A percentile compares a stretch with the other conserved stretches of the same genome.
Evolutionary conservation across 2,329 filamentous ascomycete species (phyloP).

Genomic region (Capronia epimyces): DNA sequence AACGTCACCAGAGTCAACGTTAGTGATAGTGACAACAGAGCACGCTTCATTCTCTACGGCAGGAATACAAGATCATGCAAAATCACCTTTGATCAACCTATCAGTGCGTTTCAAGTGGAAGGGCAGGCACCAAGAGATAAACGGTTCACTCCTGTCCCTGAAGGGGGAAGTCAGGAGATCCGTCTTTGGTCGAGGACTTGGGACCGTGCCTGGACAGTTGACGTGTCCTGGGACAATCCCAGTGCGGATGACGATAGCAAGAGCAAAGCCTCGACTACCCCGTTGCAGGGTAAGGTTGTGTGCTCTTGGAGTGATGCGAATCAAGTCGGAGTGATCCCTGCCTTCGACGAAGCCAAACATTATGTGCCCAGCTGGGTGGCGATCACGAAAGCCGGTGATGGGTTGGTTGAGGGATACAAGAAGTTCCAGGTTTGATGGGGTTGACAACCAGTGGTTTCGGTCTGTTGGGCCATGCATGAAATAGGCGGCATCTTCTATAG

Average conservation of each 20-base stretch:
- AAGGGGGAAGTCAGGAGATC: slow-evolving; percentile 61
- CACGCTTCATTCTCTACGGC: slow-evolving; percentile 62
- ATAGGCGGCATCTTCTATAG: neutral
- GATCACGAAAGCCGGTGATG: slow-evolving; percentile 68
- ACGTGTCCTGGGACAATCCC: slow-evolving; percentile 57
- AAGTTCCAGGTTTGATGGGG: slow-evolving; percentile 51
- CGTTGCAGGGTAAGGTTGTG: slow-evolving; percentile 60
- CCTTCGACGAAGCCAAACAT: slow-evolving; percentile 70
- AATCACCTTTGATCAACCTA: slow-evolving; percentile 63
- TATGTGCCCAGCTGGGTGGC: slow-evolving; percentile 77
- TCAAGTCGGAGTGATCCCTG: slow-evolving; percentile 64
- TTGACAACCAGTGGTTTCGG: neutral
- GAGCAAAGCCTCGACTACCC: slow-evolving; percentile 34
- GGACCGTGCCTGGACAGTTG: slow-evolving; percentile 69
- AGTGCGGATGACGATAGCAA: slow-evolving; percentile 18
- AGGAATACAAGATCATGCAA: slow-evolving; percentile 74
- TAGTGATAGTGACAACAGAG: slow-evolving; percentile 44
- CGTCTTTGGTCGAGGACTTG: slow-evolving; percentile 79
- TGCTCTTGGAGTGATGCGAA: slow-evolving; percentile 91
- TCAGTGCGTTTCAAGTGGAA: slow-evolving; percentile 59
- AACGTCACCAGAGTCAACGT: slow-evolving; percentile 48
- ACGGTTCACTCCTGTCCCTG: slow-evolving; percentile 60
- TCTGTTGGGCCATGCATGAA: too few relatives aligned
- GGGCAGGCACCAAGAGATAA: slow-evolving; percentile 56
- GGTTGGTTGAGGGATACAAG: slow-evolving; percentile 75